These are phyloP conservation scores for Monascus purpureus DNA, from an alignment of 495 filamentous ascomycete species.

Conservation along the genomic window DNA sequence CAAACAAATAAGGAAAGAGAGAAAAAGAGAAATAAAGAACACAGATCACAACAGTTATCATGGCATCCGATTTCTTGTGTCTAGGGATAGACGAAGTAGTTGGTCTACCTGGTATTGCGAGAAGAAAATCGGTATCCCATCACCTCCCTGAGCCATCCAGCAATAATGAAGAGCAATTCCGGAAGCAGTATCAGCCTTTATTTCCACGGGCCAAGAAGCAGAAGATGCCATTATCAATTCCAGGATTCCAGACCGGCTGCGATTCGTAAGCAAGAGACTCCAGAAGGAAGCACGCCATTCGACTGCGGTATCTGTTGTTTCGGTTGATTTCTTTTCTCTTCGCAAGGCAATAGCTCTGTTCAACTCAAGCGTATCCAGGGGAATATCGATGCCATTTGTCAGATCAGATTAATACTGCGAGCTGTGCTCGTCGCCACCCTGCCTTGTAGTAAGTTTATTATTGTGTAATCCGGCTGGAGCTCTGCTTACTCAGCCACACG, in stretches of 20 bases:
- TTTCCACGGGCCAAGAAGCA: not conserved
- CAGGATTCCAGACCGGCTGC: conserved; percentile 9
- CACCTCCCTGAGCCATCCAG: not conserved
- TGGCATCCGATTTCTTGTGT: no score
- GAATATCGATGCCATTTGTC: no score
- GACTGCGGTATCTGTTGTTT: conserved; percentile 8
- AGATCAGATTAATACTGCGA: no score
- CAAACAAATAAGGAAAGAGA: not conserved
- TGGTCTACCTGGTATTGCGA: not conserved
- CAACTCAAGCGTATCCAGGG: no score
- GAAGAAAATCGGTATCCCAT: not conserved
- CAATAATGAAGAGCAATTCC: not conserved
- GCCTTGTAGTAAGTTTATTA: no score
- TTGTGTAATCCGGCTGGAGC: no score
- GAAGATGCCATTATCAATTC: not conserved
- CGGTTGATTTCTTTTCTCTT: conserved; percentile 1
- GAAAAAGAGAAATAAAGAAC: not conserved
- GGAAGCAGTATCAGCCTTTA: not conserved
- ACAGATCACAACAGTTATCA: not conserved
- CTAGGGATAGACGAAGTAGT: not conserved
- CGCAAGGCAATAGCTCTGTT: conserved; percentile 1
- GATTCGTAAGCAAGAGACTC: conserved; percentile 15
- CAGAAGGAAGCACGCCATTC: conserved; percentile 16
- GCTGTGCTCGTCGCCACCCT: no score
- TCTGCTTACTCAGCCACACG: no score